Base-by-base conservation (phyloP, 148 eudicot species). In the Vaccinium myrtillus region DNA sequence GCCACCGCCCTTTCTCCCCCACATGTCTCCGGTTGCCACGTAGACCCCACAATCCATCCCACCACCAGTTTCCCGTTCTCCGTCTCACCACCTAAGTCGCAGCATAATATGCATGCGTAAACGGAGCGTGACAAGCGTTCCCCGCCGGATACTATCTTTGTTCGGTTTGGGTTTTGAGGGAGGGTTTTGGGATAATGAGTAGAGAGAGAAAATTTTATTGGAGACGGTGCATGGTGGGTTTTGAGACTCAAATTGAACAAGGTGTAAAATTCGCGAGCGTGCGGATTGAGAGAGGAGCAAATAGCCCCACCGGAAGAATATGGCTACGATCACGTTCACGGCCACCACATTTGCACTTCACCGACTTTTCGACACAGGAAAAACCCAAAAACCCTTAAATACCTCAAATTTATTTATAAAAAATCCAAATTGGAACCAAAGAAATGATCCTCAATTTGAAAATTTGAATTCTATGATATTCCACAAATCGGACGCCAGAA, bases 1-100 rank as follows among this genome's bases (percentile, higher is more conserved):
- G 8, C 87, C 89, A 12, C 88, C 90, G 11, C 69, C 74, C 71
- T 53, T n/a, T 75, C 75, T 88, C 77, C 73, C 69, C 95, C 94
- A 92, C 70, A 88, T 51, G 58, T 90, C 93, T 50, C 88, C 89
- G 4, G 85, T 79, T 15, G 87, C 85, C 13, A 88, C 55, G 50
- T 63, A 84, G 5, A 90, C 90, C 79, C 89, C 39, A 79, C 93
- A 90, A 87, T 91, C 85, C 94, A 93, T 93, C n/a, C 86, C 65
- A 48, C 82, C 43, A 4, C 51, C 48, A 53, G 55, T 53, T 53
- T 13, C 55, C 55, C 8, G 32, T 25, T 32, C 71, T n/a, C 71
- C 71, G 30, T 65, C 71, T 23, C 2, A 43, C 46, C 46, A 43
- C 46, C 46, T 5, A 43, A 43, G 7, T 43, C 5, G 46, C 46